Base-by-base conservation (phyloP, 192 early-diverging fungal genomes). In the Chytriomyces sp. region DNA sequence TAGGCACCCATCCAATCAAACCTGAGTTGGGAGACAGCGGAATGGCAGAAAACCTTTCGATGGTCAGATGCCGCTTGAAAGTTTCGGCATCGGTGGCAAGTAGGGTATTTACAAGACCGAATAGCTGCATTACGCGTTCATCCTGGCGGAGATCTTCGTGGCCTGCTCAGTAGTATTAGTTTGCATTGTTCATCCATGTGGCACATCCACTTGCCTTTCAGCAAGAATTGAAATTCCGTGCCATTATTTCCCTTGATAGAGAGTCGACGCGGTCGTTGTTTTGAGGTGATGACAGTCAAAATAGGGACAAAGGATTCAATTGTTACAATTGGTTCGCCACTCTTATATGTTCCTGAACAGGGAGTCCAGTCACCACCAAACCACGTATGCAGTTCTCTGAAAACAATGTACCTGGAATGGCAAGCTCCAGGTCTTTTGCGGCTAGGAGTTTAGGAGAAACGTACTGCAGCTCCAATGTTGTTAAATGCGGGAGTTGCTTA, bases 101-200 rank as follows among this genome's bases (percentile, higher is more conserved):
- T 28, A 98, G 74, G 3, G 94, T 95, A 77, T 98, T 99, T 40
- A 99, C 93, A 30, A 99, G 88, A 17, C 93, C 95, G 85, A 99
- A 99, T 37, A 98, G 74, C 78, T 99, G 96, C 96, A 99, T 99
- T 12, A 94, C 96, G 54, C 98, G 91, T 82, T 99, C 98, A 74
- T 99, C 98, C 78, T 98, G 95, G 52, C 96, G 91, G 49, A 99
- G 77, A 85, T 99, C 97, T 79, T 99, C 97, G 71, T 95, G 95
- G n/a, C 86, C 80, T 81, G 19, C 7, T 38, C 19, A 25, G 4
- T 22, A 64, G n/a, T 2, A 53, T 22, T 44, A 36, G 34, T 26
- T 38, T 34, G 34, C 5, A 44, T 68, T 3, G 22, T 0, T 68
- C 14, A 68, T 68, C 19, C 25, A 59, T 1, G 57, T 28, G 28